A percentile compares a stretch with the other conserved stretches of the same genome.
phyloP scores from a whole-genome alignment of 768 basidiomycete species.

The Collybiopsis confluens region DNA sequence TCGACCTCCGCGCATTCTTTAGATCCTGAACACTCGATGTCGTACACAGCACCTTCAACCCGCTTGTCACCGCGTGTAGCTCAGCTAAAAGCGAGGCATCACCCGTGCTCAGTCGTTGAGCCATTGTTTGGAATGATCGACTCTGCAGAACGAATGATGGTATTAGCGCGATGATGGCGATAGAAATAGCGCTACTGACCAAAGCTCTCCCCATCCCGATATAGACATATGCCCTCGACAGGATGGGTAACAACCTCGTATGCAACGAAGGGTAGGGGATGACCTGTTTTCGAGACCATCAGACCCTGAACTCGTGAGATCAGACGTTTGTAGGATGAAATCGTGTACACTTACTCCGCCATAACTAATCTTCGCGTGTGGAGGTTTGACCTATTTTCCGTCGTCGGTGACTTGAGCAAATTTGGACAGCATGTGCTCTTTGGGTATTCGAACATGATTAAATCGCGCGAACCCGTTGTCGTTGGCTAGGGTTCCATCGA shows the following conservation, averaged over 20 bases:
- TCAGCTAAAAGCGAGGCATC: constrained; percentile 63
- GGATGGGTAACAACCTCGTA: constrained; percentile 65
- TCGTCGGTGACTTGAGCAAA: constrained; percentile 66
- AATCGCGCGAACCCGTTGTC: constrained; percentile 74
- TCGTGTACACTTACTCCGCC: constrained; percentile 51
- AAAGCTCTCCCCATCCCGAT: constrained; percentile 57
- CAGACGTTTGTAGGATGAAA: not conserved
- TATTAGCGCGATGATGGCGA: not conserved
- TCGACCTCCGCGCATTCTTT: constrained; percentile 61
- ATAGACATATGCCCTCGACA: constrained; percentile 68
- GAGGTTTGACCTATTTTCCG: constrained; percentile 60
- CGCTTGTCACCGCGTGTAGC: constrained; percentile 67
- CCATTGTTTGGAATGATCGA: constrained; percentile 46
- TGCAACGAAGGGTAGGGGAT: constrained; percentile 73
- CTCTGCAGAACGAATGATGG: constrained; percentile 27
- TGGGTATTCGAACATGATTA: constrained; percentile 26
- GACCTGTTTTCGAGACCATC: constrained; percentile 57
- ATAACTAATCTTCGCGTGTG: constrained; percentile 71
- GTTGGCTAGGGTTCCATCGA: constrained; percentile 40
- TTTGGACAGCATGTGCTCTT: constrained; percentile 63
- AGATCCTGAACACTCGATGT: constrained; percentile 49
- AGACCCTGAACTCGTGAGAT: constrained; percentile 43
- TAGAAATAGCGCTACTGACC: no score
- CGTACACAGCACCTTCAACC: constrained; percentile 60
- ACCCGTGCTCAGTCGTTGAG: constrained; percentile 44